These are phyloP conservation scores for Aspergillus awamori DNA, from an alignment of 2,329 filamentous ascomycete species.

Conservation along the genomic window DNA sequence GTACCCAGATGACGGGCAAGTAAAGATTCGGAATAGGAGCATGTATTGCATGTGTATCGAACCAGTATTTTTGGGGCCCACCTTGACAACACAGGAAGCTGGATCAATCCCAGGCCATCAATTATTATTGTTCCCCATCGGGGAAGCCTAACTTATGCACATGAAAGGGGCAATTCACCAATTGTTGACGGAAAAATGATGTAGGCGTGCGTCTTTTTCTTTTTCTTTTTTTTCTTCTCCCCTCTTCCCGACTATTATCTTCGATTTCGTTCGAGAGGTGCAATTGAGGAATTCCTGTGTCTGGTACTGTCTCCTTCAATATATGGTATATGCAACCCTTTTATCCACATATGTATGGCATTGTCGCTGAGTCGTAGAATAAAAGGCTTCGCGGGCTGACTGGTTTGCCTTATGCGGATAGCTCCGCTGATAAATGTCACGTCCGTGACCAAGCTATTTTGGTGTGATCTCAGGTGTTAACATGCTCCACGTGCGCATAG, in stretches of 20 bases:
- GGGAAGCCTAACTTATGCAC: slow-evolving; percentile 16
- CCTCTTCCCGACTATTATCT: neutral
- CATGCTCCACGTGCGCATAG: slow-evolving; percentile 23
- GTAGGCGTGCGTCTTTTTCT: slow-evolving; percentile 10
- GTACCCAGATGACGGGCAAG: neutral
- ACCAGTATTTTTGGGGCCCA: slow-evolving; percentile 12
- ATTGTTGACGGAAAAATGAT: slow-evolving; percentile 1
- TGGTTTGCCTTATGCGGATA: neutral
- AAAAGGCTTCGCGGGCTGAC: neutral
- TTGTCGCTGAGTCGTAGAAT: neutral
- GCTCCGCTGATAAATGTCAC: slow-evolving; percentile 6
- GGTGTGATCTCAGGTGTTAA: slow-evolving; percentile 17
- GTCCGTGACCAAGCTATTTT: slow-evolving; percentile 23
- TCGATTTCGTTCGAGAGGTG: too few species aligned
- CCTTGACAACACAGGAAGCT: slow-evolving; percentile 19
- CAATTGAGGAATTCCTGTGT: neutral
- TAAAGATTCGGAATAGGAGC: neutral
- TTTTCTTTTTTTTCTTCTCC: neutral
- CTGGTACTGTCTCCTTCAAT: neutral
- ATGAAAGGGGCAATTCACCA: slow-evolving; percentile 20
- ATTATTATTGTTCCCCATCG: slow-evolving; percentile 13
- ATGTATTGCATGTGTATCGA: slow-evolving; percentile 11
- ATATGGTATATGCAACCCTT: neutral
- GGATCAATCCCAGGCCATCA: slow-evolving; percentile 8
- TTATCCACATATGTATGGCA: neutral